Evolutionary conservation across 371 early-diverging fungal species (phyloP).

Genomic region (Mortierella sp.): DNA sequence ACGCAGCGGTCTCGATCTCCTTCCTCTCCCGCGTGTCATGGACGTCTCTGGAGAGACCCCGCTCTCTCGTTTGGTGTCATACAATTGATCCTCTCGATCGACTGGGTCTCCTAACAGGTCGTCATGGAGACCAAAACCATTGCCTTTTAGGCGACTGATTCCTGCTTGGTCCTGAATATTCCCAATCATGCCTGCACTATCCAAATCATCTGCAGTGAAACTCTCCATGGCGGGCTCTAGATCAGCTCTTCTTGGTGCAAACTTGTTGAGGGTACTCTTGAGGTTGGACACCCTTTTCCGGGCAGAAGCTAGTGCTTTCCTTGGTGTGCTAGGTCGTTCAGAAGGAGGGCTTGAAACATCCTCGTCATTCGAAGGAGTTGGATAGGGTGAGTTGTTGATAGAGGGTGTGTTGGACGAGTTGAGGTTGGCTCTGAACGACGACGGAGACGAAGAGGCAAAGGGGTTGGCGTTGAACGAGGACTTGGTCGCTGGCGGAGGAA

Average conservation of each 20-base stretch:
- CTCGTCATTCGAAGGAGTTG: conserved; percentile 4
- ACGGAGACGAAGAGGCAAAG: conserved; percentile 36
- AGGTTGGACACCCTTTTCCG: conserved; percentile 35
- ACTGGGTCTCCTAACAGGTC: conserved; percentile 10
- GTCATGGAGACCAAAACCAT: background rate
- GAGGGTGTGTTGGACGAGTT: conserved; percentile 23
- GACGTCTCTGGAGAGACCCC: conserved; percentile 23
- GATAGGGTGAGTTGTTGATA: conserved; percentile 27
- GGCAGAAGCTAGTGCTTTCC: conserved; percentile 23
- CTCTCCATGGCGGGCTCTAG: conserved; percentile 16
- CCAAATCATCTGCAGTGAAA: conserved; percentile 3
- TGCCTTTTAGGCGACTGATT: background rate
- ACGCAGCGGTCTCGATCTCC: conserved; percentile 15
- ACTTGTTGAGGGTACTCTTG: conserved; percentile 40
- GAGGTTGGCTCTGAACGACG: conserved; percentile 29
- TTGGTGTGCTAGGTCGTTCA: conserved; percentile 6
- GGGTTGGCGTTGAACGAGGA: conserved; percentile 45
- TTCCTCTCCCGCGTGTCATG: conserved; percentile 2
- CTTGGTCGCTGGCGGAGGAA: conserved; percentile 36
- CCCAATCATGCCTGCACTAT: background rate
- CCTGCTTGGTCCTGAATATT: background rate
- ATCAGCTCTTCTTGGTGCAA: conserved; percentile 34
- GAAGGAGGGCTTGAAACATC: conserved; percentile 7
- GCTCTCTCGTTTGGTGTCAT: conserved; percentile 8
- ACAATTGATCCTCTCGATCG: conserved; percentile 15